These are phyloP conservation scores for Gyromitra esculenta DNA, from an alignment of 2,329 filamentous ascomycete genomes.

Conservation along the genomic window DNA sequence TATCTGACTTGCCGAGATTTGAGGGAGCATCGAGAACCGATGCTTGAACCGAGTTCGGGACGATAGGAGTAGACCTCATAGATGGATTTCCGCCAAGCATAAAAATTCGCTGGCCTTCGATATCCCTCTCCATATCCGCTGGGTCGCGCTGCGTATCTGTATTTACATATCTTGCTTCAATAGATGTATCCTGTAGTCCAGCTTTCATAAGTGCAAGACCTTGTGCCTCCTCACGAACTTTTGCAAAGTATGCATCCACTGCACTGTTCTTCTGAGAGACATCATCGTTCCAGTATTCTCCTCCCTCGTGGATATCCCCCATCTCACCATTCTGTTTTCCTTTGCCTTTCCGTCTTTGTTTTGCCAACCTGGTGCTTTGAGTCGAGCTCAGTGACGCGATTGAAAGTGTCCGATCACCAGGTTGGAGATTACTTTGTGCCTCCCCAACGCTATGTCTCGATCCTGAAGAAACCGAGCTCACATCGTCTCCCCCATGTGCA, in stretches of 20 bases:
- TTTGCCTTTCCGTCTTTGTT: conserved; percentile 54
- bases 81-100: conserved; percentile 58
- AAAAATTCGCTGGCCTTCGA: conserved; percentile 56
- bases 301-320: conserved; percentile 49
- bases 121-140: conserved; percentile 51
- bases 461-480: conserved; percentile 50
- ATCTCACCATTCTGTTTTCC: conserved; percentile 52
- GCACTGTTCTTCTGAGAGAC: conserved; percentile 35
- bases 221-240: conserved; percentile 54
- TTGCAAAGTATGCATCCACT: conserved; percentile 52
- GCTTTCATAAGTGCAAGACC: conserved; percentile 51
- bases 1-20: conserved; percentile 51
- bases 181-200: conserved; percentile 45
- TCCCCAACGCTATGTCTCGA: conserved; percentile 40
- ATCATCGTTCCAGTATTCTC: conserved; percentile 47
- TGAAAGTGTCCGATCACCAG: conserved; percentile 50
- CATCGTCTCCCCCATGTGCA: conserved; percentile 38
- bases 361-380: conserved; percentile 54
- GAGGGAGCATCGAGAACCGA: conserved; percentile 56
- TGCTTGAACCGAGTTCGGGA: conserved; percentile 56
- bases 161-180: conserved; percentile 53
- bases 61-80: conserved; percentile 57
- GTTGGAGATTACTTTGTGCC: conserved; percentile 39
- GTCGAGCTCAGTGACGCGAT: conserved; percentile 52
- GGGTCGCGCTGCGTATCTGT: conserved; percentile 46